phyloP scores from a whole-genome alignment of 495 filamentous ascomycete genomes.

The Aspergillus haitiensis region DNA sequence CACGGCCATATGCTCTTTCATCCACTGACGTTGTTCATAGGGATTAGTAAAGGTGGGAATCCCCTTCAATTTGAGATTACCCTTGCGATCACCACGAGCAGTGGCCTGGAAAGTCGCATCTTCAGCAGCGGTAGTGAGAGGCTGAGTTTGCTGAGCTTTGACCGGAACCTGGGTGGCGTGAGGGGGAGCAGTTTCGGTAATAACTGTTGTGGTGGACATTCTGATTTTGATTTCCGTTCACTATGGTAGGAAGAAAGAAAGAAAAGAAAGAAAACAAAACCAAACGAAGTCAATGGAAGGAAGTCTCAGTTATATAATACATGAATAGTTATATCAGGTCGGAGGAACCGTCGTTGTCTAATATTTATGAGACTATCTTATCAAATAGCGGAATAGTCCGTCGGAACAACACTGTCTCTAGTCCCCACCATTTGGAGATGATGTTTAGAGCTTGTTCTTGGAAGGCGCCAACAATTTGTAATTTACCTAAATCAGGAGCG shows the following conservation, averaged over 20 bases:
- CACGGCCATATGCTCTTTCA: slow-evolving; percentile 70
- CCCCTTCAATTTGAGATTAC: slow-evolving; percentile 49
- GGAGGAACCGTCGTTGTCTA: background rate
- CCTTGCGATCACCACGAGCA: slow-evolving; percentile 42
- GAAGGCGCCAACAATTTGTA: background rate
- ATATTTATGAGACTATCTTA: background rate
- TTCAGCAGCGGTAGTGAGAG: slow-evolving; percentile 10
- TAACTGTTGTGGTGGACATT: slow-evolving; percentile 15
- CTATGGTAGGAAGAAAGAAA: background rate
- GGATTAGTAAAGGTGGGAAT: slow-evolving; percentile 60
- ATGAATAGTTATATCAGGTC: too few relatives aligned
- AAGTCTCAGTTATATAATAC: too few relatives aligned
- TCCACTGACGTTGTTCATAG: slow-evolving; percentile 62
- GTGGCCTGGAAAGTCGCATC: slow-evolving; percentile 37
- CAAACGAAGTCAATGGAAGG: too few relatives aligned
- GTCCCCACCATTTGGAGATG: background rate
- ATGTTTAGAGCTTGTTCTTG: slow-evolving; percentile 1
- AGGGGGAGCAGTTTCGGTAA: slow-evolving; percentile 2
- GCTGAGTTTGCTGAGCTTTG: slow-evolving; percentile 1
- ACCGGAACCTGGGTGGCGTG: slow-evolving; percentile 10
- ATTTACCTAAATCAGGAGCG: too few relatives aligned
- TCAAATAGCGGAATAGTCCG: background rate
- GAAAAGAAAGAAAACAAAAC: background rate
- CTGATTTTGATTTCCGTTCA: background rate
- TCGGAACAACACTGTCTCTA: background rate